phyloP scores from a whole-genome alignment of 2,329 filamentous ascomycete species.

The Cylindrodendrum hubeiense region DNA sequence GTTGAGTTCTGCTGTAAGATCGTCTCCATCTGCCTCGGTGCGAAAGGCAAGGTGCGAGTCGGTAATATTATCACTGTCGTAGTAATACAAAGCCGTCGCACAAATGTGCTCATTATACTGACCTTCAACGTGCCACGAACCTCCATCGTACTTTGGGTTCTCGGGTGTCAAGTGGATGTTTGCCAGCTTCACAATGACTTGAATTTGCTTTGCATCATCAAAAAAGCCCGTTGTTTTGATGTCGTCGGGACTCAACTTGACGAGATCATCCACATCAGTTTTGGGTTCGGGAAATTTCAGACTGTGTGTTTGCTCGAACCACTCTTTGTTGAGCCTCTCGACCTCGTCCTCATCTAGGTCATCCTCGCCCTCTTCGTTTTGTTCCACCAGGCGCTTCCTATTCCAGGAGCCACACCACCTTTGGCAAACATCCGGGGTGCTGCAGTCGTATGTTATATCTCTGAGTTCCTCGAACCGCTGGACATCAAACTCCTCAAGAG shows the following conservation, averaged over 20 bases:
- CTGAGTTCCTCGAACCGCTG: not conserved
- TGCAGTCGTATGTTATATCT: not conserved
- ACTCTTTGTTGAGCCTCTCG: constrained; percentile 38
- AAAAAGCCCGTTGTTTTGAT: constrained; percentile 47
- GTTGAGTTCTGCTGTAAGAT: constrained; percentile 13
- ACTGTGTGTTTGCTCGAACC: constrained; percentile 45
- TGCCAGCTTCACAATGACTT: constrained; percentile 74
- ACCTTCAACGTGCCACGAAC: constrained; percentile 69
- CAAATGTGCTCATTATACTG: constrained; percentile 72
- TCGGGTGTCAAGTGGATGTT: constrained; percentile 71
- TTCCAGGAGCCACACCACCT: not conserved
- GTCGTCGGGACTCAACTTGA: constrained; percentile 31
- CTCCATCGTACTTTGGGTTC: constrained; percentile 65
- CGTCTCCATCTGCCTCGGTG: constrained; percentile 50
- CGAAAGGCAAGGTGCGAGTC: constrained; percentile 64
- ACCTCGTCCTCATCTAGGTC: constrained; percentile 26
- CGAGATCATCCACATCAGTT: not conserved
- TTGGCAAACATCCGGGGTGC: not conserved
- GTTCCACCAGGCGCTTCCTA: not conserved
- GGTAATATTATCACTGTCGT: constrained; percentile 70
- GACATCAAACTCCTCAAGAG: constrained; percentile 23
- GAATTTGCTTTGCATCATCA: constrained; percentile 54
- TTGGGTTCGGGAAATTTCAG: constrained; percentile 29
- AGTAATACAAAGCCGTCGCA: constrained; percentile 73
- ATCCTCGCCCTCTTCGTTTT: not conserved